Percentiles rank a stretch among this genome's conserved stretches.
Conservation (phyloP, 2,329 filamentous ascomycete species). For the Colletotrichum echinochloae region DNA sequence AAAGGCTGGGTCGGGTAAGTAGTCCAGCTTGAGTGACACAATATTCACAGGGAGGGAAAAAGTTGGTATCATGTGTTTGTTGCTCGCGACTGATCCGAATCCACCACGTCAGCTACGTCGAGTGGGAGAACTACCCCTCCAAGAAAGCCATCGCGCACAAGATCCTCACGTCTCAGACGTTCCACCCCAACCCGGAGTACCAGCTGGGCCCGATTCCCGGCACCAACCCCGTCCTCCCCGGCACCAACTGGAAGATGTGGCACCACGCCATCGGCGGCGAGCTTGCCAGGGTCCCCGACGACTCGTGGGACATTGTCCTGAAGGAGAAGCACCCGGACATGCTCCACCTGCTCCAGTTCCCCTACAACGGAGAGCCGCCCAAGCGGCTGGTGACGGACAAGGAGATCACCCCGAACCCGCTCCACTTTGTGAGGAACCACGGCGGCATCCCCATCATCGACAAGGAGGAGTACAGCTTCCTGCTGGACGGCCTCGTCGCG, state of each 20-base stretch:
- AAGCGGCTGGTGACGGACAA: conserved; percentile 66
- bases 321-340: conserved; percentile 70
- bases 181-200: conserved; percentile 62
- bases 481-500: conserved; percentile 71
- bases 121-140: conserved; percentile 77
- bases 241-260: conserved; percentile 69
- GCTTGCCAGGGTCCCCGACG: conserved; percentile 63
- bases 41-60: too few relatives aligned
- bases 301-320: conserved; percentile 67
- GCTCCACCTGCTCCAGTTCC: conserved; percentile 72
- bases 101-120: conserved; percentile 64
- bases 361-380: conserved; percentile 73
- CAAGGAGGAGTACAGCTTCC: conserved; percentile 63
- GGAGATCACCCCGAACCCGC: conserved; percentile 69
- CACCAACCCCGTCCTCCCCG: conserved; percentile 68
- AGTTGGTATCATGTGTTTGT: background rate
- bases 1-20: conserved; percentile 52
- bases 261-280: conserved; percentile 61
- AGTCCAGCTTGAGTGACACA: background rate
- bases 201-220: conserved; percentile 66
- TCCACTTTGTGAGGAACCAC: conserved; percentile 77
- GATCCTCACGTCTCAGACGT: conserved; percentile 52
- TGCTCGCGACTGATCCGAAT: background rate
- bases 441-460: conserved; percentile 77
- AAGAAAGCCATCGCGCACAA: conserved; percentile 71